A percentile compares a stretch with the other conserved stretches of the same genome.
phyloP scores from a whole-genome alignment of 805 yeast species.

The Sugiyamaella floridensis region DNA sequence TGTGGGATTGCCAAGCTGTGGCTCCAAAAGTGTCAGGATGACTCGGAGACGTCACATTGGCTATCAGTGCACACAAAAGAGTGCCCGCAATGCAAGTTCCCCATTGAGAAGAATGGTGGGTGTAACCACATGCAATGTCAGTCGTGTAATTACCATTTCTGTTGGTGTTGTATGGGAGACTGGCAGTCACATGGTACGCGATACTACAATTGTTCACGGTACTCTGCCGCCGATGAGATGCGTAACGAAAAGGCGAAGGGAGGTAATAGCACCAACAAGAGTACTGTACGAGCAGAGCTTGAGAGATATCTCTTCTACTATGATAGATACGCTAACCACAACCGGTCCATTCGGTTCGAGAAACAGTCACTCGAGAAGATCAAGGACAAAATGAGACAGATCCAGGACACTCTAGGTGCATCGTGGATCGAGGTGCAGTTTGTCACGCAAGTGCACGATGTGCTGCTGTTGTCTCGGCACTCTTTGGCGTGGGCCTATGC shows the following conservation, averaged over 20 bases:
- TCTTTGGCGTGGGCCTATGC: slow-evolving; percentile 89
- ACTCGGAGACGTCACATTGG: slow-evolving; percentile 86
- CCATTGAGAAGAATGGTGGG: slow-evolving; percentile 91
- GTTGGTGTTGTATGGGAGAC: slow-evolving; percentile 82
- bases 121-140: slow-evolving; percentile 94
- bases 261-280: slow-evolving; percentile 26
- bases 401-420: slow-evolving; percentile 57
- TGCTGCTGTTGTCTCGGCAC: slow-evolving; percentile 60
- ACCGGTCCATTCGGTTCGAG: slow-evolving; percentile 69
- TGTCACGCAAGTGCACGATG: slow-evolving; percentile 62
- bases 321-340: slow-evolving; percentile 68
- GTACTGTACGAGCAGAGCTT: slow-evolving; percentile 40
- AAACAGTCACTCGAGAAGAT: slow-evolving; percentile 53
- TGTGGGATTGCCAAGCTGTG: slow-evolving; percentile 64
- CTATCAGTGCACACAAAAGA: slow-evolving; percentile 73
- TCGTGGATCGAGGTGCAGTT: slow-evolving; percentile 89
- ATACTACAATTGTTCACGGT: slow-evolving; percentile 61
- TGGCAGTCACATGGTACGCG: slow-evolving; percentile 67
- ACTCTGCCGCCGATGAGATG: slow-evolving; percentile 11
- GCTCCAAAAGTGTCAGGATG: slow-evolving; percentile 76
- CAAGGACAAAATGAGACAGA: slow-evolving; percentile 51
- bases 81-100: slow-evolving; percentile 74
- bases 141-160: slow-evolving; percentile 70
- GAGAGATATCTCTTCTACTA: slow-evolving; percentile 69
- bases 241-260: too few species aligned